Percentiles rank a stretch among this genome's conserved stretches.
phyloP scores from a whole-genome alignment of 192 early-diverging fungal genomes.

The Chytriomyces hyalinus region DNA sequence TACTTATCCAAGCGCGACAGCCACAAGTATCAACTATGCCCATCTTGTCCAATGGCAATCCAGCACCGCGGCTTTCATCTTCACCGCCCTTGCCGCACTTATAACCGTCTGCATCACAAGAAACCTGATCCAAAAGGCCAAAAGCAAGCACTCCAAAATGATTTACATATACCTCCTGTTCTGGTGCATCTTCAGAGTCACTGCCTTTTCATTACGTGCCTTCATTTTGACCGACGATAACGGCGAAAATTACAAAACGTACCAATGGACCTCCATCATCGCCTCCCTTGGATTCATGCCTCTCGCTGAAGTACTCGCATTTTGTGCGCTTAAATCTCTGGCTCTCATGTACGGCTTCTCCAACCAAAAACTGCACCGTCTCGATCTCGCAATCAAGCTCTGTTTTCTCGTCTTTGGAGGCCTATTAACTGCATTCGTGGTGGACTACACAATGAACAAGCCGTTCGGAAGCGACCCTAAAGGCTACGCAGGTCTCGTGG shows the following conservation, averaged over 20 bases:
- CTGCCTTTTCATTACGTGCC: conserved; percentile 3
- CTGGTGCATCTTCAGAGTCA: neutral
- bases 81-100: neutral
- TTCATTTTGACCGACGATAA: neutral
- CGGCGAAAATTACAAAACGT: neutral
- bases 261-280: conserved; percentile 9
- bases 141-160: neutral
- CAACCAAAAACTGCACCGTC: neutral
- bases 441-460: neutral
- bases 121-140: conserved; percentile 3
- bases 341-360: neutral
- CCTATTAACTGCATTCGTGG: neutral
- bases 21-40: neutral
- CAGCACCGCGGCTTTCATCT: neutral
- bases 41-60: neutral
- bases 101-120: neutral
- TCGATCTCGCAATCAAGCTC: neutral
- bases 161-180: conserved; percentile 9
- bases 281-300: conserved; percentile 23
- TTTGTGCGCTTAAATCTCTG: neutral
- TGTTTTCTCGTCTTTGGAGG: neutral
- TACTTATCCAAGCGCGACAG: too few species aligned
- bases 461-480: neutral
- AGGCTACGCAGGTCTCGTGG: neutral
- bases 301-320: conserved; percentile 4